Evolutionary conservation across 1,284 basidiomycete genomes (phyloP), one percentile per base, ranked within the genome.

Genomic region (Trichosporon faecale): DNA sequence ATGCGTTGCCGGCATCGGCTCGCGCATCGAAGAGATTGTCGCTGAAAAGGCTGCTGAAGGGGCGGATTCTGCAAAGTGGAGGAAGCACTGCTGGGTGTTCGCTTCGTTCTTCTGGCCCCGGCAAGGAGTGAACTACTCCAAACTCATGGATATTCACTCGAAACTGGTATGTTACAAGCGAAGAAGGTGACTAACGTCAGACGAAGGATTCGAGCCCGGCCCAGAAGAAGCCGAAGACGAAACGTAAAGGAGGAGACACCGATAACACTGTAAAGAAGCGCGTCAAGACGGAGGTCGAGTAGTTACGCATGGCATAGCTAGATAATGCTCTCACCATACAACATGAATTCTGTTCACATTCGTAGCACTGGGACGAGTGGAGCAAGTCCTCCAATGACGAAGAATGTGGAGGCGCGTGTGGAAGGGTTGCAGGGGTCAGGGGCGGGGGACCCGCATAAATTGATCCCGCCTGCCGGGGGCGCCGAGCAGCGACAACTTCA

Each of bases 41-140:
- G 88, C 88, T 66, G 84, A 88, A 69, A 95, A 96, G 83, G 87
- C 89, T 72, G 86, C 89, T 12, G 87, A 89, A 55, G 91, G 92
- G 12, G 90, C 91, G 81, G 91, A 94, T 76, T 87, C 88, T 35
- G 90, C 91, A 77, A 88, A 91, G 79, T 96, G 94, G 93, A 88
- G 92, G 76, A 90, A 94, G 76, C 95, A 98, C 85, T 88, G 98
- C 29, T 99, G 96, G 95, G 91, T 93, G 89, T 96, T 96, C 75
- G 93, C 95, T 40, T 94, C 94, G 1, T 87, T 95, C 70, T 98
- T 98, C 85, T 98, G 95, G 95, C 95, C 95, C 3, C 93, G 95
- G 85, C 93, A 95, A 84, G 82, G 83, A 18, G 94, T 96, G 74
- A 94, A 92, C 81, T 93, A 93, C 14, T 89, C 88, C 21, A 95